phyloP scores from a whole-genome alignment of 495 filamentous ascomycete species.

The Parachaetomium inaequale region DNA sequence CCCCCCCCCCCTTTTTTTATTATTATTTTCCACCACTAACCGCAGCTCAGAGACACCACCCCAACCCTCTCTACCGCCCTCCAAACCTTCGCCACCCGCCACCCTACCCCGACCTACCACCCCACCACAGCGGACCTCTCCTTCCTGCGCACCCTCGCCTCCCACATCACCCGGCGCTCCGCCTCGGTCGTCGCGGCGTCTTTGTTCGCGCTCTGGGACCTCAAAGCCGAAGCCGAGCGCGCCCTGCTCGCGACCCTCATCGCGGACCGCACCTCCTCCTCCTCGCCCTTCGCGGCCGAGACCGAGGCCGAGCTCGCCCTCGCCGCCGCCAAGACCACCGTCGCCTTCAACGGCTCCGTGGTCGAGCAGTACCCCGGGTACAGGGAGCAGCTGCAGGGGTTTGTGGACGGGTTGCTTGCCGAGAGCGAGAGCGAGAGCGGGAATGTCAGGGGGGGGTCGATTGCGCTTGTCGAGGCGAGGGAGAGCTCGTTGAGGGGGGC shows the following conservation, averaged over 20 bases:
- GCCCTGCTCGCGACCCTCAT: neutral
- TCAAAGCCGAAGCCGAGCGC: constrained; percentile 50
- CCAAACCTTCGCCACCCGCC: constrained; percentile 38
- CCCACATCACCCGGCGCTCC: constrained; percentile 57
- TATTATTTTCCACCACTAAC: neutral
- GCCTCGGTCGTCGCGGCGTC: constrained; percentile 60
- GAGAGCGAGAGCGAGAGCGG: constrained; percentile 8
- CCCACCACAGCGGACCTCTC: constrained; percentile 49
- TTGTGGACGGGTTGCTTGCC: constrained; percentile 47
- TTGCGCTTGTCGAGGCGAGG: constrained; percentile 53
- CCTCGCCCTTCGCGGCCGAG: constrained; percentile 21
- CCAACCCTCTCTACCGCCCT: constrained; percentile 32
- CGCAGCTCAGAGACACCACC: constrained; percentile 33
- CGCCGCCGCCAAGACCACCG: constrained; percentile 32
- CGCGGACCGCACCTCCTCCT: too few relatives aligned
- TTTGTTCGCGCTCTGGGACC: constrained; percentile 58
- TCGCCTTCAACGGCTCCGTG: constrained; percentile 63
- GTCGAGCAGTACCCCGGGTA: constrained; percentile 63
- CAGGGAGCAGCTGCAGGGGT: constrained; percentile 44
- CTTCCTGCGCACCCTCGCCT: constrained; percentile 51
- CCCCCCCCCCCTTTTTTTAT: neutral
- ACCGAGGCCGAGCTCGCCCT: constrained; percentile 28
- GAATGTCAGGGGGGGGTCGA: constrained; percentile 18
- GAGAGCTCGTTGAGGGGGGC: constrained; percentile 63
- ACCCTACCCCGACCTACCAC: constrained; percentile 40